These are phyloP conservation scores for Trypethelium eluteriae DNA, from an alignment of 495 filamentous ascomycete genomes.

Conservation along the genomic window DNA sequence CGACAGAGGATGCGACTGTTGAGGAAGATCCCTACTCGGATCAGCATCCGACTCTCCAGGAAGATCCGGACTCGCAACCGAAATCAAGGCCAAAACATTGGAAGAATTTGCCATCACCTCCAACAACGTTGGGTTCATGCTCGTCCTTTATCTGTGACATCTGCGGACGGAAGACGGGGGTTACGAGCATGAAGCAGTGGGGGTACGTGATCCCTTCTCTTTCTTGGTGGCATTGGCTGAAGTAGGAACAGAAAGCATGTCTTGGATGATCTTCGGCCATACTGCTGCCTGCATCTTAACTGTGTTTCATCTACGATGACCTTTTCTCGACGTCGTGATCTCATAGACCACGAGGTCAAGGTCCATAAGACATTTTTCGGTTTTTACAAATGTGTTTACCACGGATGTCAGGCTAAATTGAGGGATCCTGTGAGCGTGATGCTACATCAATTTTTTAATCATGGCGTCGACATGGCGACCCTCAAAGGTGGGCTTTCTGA, in stretches of 20 bases:
- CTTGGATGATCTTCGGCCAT: conserved; percentile 4
- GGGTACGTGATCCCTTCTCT: background rate
- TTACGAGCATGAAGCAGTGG: background rate
- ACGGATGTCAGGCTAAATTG: background rate
- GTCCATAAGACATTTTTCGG: background rate
- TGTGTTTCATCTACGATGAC: background rate
- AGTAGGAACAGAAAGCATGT: background rate
- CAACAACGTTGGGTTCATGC: background rate
- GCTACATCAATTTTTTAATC: background rate
- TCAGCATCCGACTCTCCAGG: too few species aligned
- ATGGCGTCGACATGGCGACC: background rate
- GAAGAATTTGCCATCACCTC: background rate
- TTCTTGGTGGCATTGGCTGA: background rate
- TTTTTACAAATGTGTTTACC: background rate
- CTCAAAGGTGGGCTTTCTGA: background rate
- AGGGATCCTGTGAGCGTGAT: background rate
- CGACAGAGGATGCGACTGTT: too few species aligned
- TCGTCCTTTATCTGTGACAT: background rate
- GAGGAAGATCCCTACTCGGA: too few species aligned
- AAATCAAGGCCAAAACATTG: background rate
- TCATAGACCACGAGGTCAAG: background rate
- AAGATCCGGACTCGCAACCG: background rate
- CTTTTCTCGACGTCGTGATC: background rate
- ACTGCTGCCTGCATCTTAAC: background rate
- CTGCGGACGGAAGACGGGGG: background rate